A percentile compares a stretch with the other conserved stretches of the same genome.
phyloP scores from a whole-genome alignment of 176 grass and related monocot species.

The Carex myosuroides region DNA sequence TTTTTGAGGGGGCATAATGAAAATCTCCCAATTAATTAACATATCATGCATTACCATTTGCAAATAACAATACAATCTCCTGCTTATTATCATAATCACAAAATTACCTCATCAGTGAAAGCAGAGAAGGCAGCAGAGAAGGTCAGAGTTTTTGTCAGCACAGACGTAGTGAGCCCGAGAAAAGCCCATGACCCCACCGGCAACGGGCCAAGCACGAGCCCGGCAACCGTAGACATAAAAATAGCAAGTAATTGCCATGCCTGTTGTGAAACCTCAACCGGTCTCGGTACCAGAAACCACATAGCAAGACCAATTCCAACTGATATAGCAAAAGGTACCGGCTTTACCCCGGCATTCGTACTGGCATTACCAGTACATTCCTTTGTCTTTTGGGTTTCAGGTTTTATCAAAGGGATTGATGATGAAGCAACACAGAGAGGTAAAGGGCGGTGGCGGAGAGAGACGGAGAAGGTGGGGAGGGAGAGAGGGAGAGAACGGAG shows the following conservation, averaged over 20 bases:
- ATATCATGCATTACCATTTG: background rate
- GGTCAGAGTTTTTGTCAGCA: constrained; percentile 54
- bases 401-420: background rate
- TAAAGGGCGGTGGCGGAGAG: background rate
- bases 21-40: background rate
- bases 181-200: constrained; percentile 83
- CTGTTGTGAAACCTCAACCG: constrained; percentile 46
- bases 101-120: constrained; percentile 56
- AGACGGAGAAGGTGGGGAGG: background rate
- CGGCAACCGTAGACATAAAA: constrained; percentile 68
- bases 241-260: constrained; percentile 93
- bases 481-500: background rate
- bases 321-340: constrained; percentile 38
- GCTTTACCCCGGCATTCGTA: constrained; percentile 35
- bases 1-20: too few relatives aligned
- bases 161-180: constrained; percentile 62
- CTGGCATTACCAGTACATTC: background rate
- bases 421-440: constrained; percentile 14
- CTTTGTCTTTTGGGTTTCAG: background rate
- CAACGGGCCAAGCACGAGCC: constrained; percentile 62
- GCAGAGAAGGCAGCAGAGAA: constrained; percentile 67
- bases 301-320: constrained; percentile 52
- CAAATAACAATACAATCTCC: background rate
- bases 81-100: background rate
- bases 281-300: constrained; percentile 53